Percentiles rank a stretch among this genome's conserved stretches.
phyloP scores from a whole-genome alignment of 2,329 filamentous ascomycete species.

The Fusarium tanahbumbuense region DNA sequence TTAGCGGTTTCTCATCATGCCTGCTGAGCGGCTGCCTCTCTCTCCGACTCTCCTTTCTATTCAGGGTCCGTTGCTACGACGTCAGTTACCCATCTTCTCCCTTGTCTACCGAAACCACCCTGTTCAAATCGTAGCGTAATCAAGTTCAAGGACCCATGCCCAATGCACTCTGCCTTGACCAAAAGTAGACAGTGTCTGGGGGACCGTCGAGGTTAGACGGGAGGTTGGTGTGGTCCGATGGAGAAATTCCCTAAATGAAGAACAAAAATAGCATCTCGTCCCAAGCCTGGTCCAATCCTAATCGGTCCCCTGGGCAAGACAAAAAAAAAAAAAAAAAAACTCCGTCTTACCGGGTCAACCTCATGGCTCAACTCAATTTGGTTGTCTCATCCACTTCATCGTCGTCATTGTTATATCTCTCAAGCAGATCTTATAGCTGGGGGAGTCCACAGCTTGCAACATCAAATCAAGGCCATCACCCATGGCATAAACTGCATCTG shows the following conservation, averaged over 20 bases:
- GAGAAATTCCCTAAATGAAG: conserved; percentile 20
- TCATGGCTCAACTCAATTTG: conserved; percentile 7
- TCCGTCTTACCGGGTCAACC: conserved; percentile 18
- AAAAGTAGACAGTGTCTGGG: background rate
- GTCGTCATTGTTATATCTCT: conserved; percentile 33
- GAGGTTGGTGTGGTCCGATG: conserved; percentile 24
- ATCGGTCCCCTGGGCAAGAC: background rate
- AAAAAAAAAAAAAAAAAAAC: conserved; percentile 12
- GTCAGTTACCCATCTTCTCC: background rate
- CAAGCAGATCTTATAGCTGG: conserved; percentile 32
- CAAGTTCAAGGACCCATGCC: background rate
- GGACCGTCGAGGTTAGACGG: conserved; percentile 1
- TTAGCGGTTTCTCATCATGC: background rate
- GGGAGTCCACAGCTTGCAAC: conserved; percentile 4
- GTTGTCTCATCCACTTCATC: conserved; percentile 19
- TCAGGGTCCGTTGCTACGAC: conserved; percentile 11
- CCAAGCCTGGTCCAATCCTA: conserved; percentile 6
- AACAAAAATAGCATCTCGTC: conserved; percentile 30
- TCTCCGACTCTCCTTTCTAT: background rate
- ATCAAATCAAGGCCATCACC: conserved; percentile 11
- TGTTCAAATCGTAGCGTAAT: background rate
- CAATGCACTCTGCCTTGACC: background rate
- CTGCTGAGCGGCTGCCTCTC: conserved; percentile 11
- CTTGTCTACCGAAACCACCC: conserved; percentile 12
- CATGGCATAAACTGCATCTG: background rate